Base-by-base conservation (phyloP, 2,329 filamentous ascomycete species). In the Diatrype stigma region DNA sequence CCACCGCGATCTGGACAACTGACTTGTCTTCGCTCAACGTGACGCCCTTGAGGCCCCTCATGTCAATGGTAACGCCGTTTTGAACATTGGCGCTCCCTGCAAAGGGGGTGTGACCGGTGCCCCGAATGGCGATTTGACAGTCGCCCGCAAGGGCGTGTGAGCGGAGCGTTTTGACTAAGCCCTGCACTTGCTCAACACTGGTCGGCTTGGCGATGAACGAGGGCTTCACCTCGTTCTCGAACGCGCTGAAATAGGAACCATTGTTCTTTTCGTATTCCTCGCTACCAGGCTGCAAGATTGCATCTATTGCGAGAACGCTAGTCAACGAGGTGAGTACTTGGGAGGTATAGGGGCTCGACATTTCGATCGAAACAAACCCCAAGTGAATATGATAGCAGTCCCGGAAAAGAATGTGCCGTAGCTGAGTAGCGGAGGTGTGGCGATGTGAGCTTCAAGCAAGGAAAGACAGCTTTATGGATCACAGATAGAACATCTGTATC, bases 241-340 rank as follows among this genome's bases (percentile, higher is more conserved):
- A 60, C 6, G 57, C 59, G 37, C 56, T 60, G 40, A 60, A 59
- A 50, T 61, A 61, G 12, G 56, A 60, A 2, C 51, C 40, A 6
- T 59, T 60, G n/a, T 45, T 42, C 16, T 50, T 17, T 19, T 59
- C 42, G 14, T 56, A 60, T 37, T 56, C 52, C 26, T 55, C 40
- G 45, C 48, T 60, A 2, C 55, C 57, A n/a, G 64, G 64, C 19
- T 49, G 45, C 30, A 55, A 17, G 26, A 54, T 30, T 51, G 51
- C 38, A 28, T 42, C 47, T 44, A 21, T 5, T 5, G 26, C n/a
- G 47, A 48, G 26, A 7, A 44, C 21, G 2, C 19, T 38, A 19
- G 32, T 46, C 21, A 51, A 30, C 26, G 38, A 22, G 17, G n/a
- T 37, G 11, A 49, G n/a, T 16, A 53, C 42, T 23, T 22, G 50